These are phyloP conservation scores for Aegilops sharonensis DNA, from an alignment of 176 grass and related monocot species.

Conservation along the genomic window DNA sequence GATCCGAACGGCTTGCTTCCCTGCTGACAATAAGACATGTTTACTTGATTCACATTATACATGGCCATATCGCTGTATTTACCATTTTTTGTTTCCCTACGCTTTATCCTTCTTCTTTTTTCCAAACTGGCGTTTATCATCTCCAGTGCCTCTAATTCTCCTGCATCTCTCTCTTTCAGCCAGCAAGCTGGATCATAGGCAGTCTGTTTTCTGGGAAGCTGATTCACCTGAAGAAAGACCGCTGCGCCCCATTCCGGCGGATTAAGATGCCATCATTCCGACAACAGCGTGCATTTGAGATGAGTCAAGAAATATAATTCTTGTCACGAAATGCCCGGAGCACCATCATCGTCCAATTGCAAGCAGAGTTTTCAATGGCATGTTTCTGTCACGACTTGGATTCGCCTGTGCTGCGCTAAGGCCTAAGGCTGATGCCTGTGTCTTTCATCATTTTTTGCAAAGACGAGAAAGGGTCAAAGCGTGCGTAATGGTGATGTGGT, in stretches of 20 bases:
- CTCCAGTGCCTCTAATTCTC: conserved; percentile 14
- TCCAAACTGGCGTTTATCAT: not conserved
- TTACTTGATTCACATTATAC: not conserved
- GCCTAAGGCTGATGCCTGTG: not conserved
- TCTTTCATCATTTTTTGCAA: not conserved
- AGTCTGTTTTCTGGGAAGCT: conserved; percentile 66
- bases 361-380: not conserved
- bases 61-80: not conserved
- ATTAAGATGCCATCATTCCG: conserved; percentile 56
- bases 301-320: conserved; percentile 87
- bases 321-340: not conserved
- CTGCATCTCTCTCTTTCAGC: conserved; percentile 41
- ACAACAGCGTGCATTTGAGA: conserved; percentile 45
- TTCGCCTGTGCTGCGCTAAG: not conserved
- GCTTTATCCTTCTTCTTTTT: not conserved
- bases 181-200: conserved; percentile 72
- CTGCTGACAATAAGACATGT: not conserved
- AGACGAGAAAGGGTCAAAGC: not conserved
- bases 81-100: not conserved
- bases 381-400: not conserved
- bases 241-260: conserved; percentile 40
- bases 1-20: not conserved
- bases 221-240: conserved; percentile 66
- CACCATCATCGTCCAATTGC: not conserved
- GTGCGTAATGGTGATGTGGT: not conserved